These are phyloP conservation scores for Phylloporus rhodoxanthus DNA, from an alignment of 768 basidiomycete species.

Conservation along the genomic window DNA sequence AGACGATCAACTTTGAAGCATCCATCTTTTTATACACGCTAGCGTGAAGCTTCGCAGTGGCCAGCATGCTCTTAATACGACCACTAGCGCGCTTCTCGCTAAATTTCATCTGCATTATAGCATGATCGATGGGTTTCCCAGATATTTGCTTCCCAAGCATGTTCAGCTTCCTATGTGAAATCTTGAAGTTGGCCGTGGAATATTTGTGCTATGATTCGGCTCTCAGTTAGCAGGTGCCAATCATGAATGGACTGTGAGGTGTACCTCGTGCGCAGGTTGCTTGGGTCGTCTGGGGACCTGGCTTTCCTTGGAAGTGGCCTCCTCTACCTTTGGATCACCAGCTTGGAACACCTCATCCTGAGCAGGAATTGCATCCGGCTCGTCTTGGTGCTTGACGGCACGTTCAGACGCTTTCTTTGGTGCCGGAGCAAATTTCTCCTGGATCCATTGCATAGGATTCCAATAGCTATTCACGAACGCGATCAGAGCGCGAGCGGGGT, in stretches of 20 bases:
- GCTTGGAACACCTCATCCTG: constrained; percentile 44
- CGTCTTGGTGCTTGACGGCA: constrained; percentile 36
- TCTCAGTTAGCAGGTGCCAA: constrained; percentile 5
- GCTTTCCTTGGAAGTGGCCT: constrained; percentile 13
- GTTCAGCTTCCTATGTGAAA: constrained; percentile 90
- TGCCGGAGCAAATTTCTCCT: constrained; percentile 48
- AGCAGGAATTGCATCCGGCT: constrained; percentile 12
- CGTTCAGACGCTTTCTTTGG: constrained; percentile 41
- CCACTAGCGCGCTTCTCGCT: constrained; percentile 86
- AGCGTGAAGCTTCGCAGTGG: constrained; percentile 83
- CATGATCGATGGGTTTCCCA: constrained; percentile 88
- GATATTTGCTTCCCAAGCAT: constrained; percentile 81
- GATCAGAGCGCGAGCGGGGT: not conserved
- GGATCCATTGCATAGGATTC: constrained; percentile 60
- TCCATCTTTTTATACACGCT: constrained; percentile 68
- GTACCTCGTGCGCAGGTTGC: constrained; percentile 28
- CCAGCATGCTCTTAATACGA: constrained; percentile 84
- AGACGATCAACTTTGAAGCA: constrained; percentile 67
- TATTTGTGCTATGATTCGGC: constrained; percentile 69
- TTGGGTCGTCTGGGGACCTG: constrained; percentile 14
- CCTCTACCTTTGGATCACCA: constrained; percentile 13
- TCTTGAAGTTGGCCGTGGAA: constrained; percentile 88
- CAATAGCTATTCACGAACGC: constrained; percentile 39
- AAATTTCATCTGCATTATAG: constrained; percentile 96
- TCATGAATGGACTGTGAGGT: not conserved